Evolutionary conservation across 1,139 yeast genomes (phyloP), one percentile per base, ranked within the genome.

Genomic region (Pichia sp.): DNA sequence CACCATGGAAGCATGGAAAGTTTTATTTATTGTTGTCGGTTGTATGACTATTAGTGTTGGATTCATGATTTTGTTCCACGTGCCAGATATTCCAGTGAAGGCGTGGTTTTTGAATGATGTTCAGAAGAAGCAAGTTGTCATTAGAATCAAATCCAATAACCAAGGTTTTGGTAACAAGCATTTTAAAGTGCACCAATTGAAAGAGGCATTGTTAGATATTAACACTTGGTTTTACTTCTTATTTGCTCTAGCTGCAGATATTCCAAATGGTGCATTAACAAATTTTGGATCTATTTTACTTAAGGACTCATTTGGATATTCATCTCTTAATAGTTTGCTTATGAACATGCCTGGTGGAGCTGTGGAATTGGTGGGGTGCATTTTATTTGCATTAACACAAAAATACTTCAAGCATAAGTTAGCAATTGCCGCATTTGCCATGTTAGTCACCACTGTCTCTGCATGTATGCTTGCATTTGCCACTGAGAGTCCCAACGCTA

Each of bases 381-480:
- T 62, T 21, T 57, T 57, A 6, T 70, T 74, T 9, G 73, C 75
- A 38, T 59, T 53, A 33, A 21, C 44, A 9, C 49, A 46, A 23
- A 40, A 37, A 20, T 55, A 52, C 34, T 52, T 55, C 41, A 51
- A 55, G 36, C 60, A 64, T 37, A 62, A 72, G 44, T 42, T 72
- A 45, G 49, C 60, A 7, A 60, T 71, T 59, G 69, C 75, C n/a
- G 48, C 64, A n/a, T 37, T 64, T 21, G 64, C 68, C 4, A 62
- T 64, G 26, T 45, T 51, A 5, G 33, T 72, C 11, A 56, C 63
- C 17, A 42, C 67, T n/a, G 49, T 61, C 21, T 67, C 69, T 3
- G 55, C 63, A 33, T 64, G 73, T 48, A 51, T 75, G 63, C 54
- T 74, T 33, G 77, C 74, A 0, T 74, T 70, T 53, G 67, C 68